Evolutionary conservation across 192 early-diverging fungal species (phyloP).

Genomic region (Lobulomyces angularis): DNA sequence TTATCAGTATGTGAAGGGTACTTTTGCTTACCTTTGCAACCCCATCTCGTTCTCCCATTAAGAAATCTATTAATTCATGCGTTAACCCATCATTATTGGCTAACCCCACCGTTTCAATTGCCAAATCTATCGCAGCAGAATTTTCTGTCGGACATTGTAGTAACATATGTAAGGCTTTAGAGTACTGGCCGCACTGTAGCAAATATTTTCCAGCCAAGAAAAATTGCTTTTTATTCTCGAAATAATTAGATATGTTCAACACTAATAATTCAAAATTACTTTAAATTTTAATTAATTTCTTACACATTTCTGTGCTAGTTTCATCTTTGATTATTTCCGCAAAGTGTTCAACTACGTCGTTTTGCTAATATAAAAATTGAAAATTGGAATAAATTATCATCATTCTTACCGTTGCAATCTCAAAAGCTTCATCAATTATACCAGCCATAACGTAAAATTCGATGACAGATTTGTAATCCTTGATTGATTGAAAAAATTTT

Average conservation of each 20-base stretch:
- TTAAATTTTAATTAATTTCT: constrained; percentile 4
- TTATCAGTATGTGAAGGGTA: not conserved
- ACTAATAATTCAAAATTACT: constrained; percentile 10
- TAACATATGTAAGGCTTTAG: constrained; percentile 29
- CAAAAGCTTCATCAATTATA: constrained; percentile 42
- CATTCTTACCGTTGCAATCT: constrained; percentile 27
- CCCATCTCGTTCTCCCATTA: constrained; percentile 47
- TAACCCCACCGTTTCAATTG: constrained; percentile 39
- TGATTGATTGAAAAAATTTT: constrained; percentile 30
- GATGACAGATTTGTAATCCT: constrained; percentile 35
- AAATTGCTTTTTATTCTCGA: constrained; percentile 27
- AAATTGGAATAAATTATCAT: not conserved
- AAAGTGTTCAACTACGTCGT: constrained; percentile 41
- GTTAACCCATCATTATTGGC: constrained; percentile 39
- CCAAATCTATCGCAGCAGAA: constrained; percentile 23
- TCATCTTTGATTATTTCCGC: constrained; percentile 34
- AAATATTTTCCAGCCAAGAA: constrained; percentile 34
- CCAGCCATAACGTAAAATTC: constrained; percentile 44
- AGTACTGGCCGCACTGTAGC: constrained; percentile 30
- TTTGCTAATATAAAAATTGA: constrained; percentile 17
- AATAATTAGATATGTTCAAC: constrained; percentile 28
- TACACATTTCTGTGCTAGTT: constrained; percentile 16
- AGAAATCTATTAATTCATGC: constrained; percentile 40
- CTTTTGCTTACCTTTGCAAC: constrained; percentile 28
- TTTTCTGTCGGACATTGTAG: constrained; percentile 19